Conservation (phyloP, 202 grass and related monocot species). For the Eragrostis tef region DNA sequence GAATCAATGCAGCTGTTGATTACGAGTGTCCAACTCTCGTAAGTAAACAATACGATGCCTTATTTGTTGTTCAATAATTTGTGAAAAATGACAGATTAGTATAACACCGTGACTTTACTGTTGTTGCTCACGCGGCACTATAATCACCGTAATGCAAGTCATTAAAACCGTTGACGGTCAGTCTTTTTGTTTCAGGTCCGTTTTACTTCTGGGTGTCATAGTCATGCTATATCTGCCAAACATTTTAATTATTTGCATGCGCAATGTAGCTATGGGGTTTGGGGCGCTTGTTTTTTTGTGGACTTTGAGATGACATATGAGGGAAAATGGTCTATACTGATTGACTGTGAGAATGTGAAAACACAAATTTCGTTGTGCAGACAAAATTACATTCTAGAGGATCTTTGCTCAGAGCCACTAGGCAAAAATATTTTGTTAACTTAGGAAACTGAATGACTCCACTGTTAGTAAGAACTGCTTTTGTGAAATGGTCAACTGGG, state of each 20-base stretch:
- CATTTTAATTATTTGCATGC: neutral
- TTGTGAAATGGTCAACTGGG: neutral
- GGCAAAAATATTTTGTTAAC: neutral
- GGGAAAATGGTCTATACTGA: neutral
- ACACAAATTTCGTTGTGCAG: neutral
- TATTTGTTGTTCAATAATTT: neutral
- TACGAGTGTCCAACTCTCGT: slow-evolving; percentile 85
- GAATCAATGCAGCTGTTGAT: slow-evolving; percentile 80
- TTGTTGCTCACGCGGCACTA: neutral
- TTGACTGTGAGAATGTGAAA: neutral
- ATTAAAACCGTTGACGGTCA: neutral
- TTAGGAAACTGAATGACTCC: neutral
- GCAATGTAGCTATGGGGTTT: neutral
- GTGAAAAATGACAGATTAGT: neutral
- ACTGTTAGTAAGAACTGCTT: neutral
- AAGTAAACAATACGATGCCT: slow-evolving; percentile 39
- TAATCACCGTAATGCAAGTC: neutral
- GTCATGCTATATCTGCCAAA: neutral
- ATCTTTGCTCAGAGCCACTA: neutral
- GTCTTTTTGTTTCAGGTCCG: neutral
- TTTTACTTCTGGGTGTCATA: neutral
- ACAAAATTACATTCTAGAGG: neutral
- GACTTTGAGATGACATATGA: neutral
- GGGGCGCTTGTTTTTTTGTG: neutral
- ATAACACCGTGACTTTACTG: slow-evolving; percentile 19